A percentile compares a stretch with the other conserved stretches of the same genome.
Conservation (phyloP, 2,329 filamentous ascomycete genomes). For the Blumeria hordei region DNA sequence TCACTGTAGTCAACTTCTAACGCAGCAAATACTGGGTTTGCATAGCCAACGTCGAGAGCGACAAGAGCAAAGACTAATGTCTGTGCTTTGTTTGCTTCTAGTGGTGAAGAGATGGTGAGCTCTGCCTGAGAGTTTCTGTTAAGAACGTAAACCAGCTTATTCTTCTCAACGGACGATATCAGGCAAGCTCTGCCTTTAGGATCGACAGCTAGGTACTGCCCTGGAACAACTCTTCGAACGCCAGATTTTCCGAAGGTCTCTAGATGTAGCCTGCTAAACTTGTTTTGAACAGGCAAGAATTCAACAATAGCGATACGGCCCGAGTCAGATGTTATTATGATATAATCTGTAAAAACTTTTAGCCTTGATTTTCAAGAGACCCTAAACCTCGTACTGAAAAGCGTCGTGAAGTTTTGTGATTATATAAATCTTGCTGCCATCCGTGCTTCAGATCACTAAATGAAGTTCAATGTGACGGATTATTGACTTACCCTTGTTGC, state of each 20-base stretch:
- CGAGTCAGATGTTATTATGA: constrained; percentile 88
- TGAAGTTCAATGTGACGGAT: constrained; percentile 25
- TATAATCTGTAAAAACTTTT: constrained; percentile 44
- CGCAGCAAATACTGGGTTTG: constrained; percentile 88
- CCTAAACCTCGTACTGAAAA: not conserved
- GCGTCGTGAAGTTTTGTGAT: not conserved
- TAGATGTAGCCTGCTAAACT: constrained; percentile 70
- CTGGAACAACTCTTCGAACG: constrained; percentile 74
- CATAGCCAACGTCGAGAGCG: constrained; percentile 83
- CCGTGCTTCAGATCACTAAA: constrained; percentile 48
- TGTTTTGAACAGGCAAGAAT: constrained; percentile 67
- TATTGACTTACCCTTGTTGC: constrained; percentile 66
- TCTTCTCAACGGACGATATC: constrained; percentile 89
- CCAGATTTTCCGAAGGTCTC: constrained; percentile 98
- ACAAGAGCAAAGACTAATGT: constrained; percentile 74
- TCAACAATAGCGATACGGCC: constrained; percentile 86
- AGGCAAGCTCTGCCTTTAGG: constrained; percentile 89
- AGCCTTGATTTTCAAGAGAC: constrained; percentile 5
- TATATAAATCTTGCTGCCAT: constrained; percentile 21
- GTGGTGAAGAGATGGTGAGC: constrained; percentile 84
- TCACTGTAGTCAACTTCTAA: constrained; percentile 87
- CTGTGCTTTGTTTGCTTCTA: constrained; percentile 86
- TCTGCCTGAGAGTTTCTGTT: constrained; percentile 89
- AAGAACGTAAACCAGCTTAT: constrained; percentile 96
- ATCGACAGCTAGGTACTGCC: constrained; percentile 87